Evolutionary conservation across 495 filamentous ascomycete genomes (phyloP), one percentile per base, ranked within the genome.

Genomic region (Chaetomium fimeti): DNA sequence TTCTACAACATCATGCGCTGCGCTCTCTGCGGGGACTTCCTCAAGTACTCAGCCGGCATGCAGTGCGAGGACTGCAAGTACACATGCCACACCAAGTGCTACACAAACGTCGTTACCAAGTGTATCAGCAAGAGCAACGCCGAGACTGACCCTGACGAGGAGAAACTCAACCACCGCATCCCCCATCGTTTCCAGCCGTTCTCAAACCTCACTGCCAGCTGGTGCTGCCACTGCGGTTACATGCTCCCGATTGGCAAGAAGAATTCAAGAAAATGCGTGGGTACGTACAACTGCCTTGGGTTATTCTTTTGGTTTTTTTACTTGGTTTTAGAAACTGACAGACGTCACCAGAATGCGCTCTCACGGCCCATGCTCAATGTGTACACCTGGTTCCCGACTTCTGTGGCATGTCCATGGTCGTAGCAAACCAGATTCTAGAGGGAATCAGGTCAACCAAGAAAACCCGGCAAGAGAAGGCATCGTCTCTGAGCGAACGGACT

Each of bases 1-100:
- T 99, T 98, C 79, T 99, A 98, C 87, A 98, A 98, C 81, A 97
- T 99, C 75, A 99, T 99, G 94, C 94, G 95, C 68, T 99, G 94
- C 79, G 95, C 94, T 38, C 86, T 98, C 24, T 99, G 94, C 76
- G 95, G 93, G 61, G 95, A 98, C 62, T 97, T 98, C 71, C 87
- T 99, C 78, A 98, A 97, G 73, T 98, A 98, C 77, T 93, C 93
- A 36, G 90, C 94, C 18, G 95, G 94, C 52, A 97, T 98, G 93
- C 94, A 99, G 79, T 99, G 94, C 75, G 89, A 93, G 64, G 94
- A 99, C 78, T 99, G 94, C 91, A 98, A 97, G 77, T 97, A 97
- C 72, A 98, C 94, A 24, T 98, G 95, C 76, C 94, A 99, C 75
- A 91, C 90, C 72, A 96, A 96, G 75, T 99, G 94, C 75, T 98